Evolutionary conservation across 768 basidiomycete species (phyloP), one percentile per base, ranked within the genome.

Genomic region (Mycena maculata): DNA sequence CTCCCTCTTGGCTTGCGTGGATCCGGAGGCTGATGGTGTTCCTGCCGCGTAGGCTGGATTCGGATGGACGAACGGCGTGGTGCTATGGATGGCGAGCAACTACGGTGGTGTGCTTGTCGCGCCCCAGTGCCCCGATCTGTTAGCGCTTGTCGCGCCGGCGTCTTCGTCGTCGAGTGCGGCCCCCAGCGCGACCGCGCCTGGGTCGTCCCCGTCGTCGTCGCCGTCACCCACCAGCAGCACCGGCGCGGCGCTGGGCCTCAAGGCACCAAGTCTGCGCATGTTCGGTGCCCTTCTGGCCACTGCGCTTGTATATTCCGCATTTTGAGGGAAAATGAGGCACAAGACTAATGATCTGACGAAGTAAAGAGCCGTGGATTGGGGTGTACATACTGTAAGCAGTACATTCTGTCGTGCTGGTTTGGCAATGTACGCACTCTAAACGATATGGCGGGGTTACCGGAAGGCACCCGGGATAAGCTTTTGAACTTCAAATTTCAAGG

Each of bases 51-150:
- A 68, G 85, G 90, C 88, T 16, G 93, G 93, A 23, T 95, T 95
- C 73, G 93, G 94, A 20, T 96, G 94, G 94, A 94, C 93, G 44
- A 95, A 95, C 72, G 93, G 93, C 22, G 92, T 90, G 11, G 74
- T 88, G 58, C 84, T 95, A 41, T 94, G 91, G 90, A 81, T 92
- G 23, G 89, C 92, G 22, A 87, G 85, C 68, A 85, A 81, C 48
- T 93, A 90, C 72, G 93, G 92, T 0, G 53, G 81, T 2, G 75
- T 86, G 15, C 82, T 95, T 47, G 85, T 82, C 50, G 77, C 83
- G 1, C 94, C 93, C 0, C 63, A 80, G 33, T 95, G 94, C 72
- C 94, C 94, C 6, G 52, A 79, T 22, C 73, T 86, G 13, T 54
- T 78, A 1, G 65, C 68, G 42, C 12, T 60, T 3, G 54, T 30